Evolutionary conservation across 192 early-diverging fungal species (phyloP), one percentile per base, ranked within the genome.

Genomic region (Spizellomyces sp.): DNA sequence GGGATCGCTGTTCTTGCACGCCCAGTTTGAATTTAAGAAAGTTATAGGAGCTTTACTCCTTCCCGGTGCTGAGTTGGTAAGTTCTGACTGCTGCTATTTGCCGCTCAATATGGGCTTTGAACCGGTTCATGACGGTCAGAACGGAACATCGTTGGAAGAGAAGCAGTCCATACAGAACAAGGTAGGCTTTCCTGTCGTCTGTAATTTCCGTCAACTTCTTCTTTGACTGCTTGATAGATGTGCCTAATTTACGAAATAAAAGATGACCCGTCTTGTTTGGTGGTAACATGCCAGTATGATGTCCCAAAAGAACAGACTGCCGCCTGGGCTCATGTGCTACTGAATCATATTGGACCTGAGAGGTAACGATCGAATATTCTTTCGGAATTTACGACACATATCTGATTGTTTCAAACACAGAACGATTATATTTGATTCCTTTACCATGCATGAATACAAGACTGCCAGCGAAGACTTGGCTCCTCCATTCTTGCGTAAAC

Each of bases 1-100:
- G 54, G 54, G 54, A 56, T 56, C 54, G n/a, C 7, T 56, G 22
- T 56, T 56, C 54, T 56, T 56, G 7, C 54, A 56, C 54, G 54
- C 5, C 54, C n/a, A 56, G n/a, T 56, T 56, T 56, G 54, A 56
- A 56, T 6, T 6, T 56, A 56, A 19, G 7, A 22, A 6, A 19
- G n/a, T 22, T 7, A 22, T 56, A 22, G 54, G 5, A 5, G 54
- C 54, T 36, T 3, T 36, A 36, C 27, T 36, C 27, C 27, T 36
- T 36, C 27, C 27, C 27, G 27, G 27, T 36, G 27, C 27, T 36
- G 27, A 36, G 27, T 36, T 36, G 27, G 27, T 36, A 36, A 36
- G 27, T 36, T 36, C 27, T 36, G 27, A 36, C 27, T 36, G 27
- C 3, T 36, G 27, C 27, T 3, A 0, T 36, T 36, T 36, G 27